phyloP scores from a whole-genome alignment of 2,329 filamentous ascomycete species.

The Aspergillus melleus region DNA sequence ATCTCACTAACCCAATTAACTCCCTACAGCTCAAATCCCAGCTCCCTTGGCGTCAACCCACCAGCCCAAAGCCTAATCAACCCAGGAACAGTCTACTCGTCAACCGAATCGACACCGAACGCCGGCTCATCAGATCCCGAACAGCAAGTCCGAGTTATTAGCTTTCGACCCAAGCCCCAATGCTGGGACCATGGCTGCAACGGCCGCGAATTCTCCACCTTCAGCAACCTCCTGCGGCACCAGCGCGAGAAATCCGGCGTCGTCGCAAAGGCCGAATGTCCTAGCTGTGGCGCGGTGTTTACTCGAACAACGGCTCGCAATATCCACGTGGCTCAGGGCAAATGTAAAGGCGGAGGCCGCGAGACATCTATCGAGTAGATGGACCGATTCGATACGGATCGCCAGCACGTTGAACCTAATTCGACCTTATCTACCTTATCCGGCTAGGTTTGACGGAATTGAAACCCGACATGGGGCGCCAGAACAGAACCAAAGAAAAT shows the following conservation, averaged over 20 bases:
- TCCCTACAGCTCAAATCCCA: constrained; percentile 24
- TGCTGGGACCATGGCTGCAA: constrained; percentile 98
- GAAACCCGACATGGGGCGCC: not conserved
- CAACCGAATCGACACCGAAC: constrained; percentile 24
- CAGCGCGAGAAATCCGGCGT: constrained; percentile 94
- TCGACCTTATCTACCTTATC: not conserved
- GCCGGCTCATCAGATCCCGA: constrained; percentile 36
- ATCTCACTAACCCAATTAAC: constrained; percentile 10
- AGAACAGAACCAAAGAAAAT: not conserved
- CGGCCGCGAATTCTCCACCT: constrained; percentile 91
- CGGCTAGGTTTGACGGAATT: not conserved
- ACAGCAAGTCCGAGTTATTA: constrained; percentile 66
- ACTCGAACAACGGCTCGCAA: constrained; percentile 86
- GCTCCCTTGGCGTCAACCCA: constrained; percentile 25
- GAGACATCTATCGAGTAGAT: constrained; percentile 29
- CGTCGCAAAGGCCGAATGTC: constrained; percentile 83
- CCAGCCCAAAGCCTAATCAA: constrained; percentile 26
- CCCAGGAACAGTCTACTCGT: constrained; percentile 29
- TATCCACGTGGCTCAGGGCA: constrained; percentile 82
- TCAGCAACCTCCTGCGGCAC: constrained; percentile 89
- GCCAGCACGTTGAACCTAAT: not conserved
- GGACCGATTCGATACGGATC: not conserved
- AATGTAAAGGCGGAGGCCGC: constrained; percentile 68
- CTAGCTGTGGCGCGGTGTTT: constrained; percentile 89
- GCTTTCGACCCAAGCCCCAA: constrained; percentile 84